A percentile compares a stretch with the other conserved stretches of the same genome.
phyloP scores from a whole-genome alignment of 116 monocot species.

The Cymodocea nodosa region DNA sequence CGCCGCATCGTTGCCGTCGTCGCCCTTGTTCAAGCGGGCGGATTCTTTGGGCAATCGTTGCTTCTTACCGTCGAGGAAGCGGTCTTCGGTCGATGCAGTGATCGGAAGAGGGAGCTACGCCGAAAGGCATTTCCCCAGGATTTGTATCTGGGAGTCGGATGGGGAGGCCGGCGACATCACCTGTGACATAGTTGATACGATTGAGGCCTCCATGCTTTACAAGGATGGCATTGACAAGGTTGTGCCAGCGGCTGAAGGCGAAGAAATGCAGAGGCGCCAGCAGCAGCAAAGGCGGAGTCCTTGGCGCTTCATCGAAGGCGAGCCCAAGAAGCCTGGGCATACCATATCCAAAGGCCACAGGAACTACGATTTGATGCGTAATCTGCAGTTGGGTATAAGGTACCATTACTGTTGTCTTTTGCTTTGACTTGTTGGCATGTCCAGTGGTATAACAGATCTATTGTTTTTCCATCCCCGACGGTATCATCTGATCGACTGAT shows the following conservation, averaged over 20 bases:
- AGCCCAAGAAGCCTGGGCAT: slow-evolving; percentile 60
- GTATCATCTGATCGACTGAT: not conserved
- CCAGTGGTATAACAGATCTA: not conserved
- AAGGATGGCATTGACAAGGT: slow-evolving; percentile 22
- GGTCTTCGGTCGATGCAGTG: slow-evolving; percentile 33
- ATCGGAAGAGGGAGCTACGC: slow-evolving; percentile 15
- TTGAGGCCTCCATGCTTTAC: slow-evolving; percentile 72
- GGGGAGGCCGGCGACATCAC: slow-evolving; percentile 86
- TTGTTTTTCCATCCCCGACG: not conserved
- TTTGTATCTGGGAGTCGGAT: slow-evolving; percentile 93
- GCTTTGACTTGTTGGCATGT: not conserved
- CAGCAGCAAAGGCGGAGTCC: slow-evolving; percentile 15
- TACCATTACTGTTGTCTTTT: not conserved
- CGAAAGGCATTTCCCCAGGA: slow-evolving; percentile 59
- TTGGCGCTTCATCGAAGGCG: slow-evolving; percentile 23
- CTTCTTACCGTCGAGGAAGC: slow-evolving; percentile 19
- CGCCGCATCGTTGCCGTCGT: not conserved
- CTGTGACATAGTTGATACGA: slow-evolving; percentile 78
- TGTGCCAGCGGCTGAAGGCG: slow-evolving; percentile 4
- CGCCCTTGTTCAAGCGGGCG: not conserved
- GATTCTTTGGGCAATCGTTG: not conserved
- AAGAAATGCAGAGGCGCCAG: not conserved
- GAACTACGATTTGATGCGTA: slow-evolving; percentile 80
- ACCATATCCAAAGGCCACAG: slow-evolving; percentile 81
- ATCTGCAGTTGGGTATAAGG: slow-evolving; percentile 84